Percentiles rank a stretch among this genome's conserved stretches.
Conservation (phyloP, 2,329 filamentous ascomycete genomes). For the Allantophomopsis cytisporea region DNA sequence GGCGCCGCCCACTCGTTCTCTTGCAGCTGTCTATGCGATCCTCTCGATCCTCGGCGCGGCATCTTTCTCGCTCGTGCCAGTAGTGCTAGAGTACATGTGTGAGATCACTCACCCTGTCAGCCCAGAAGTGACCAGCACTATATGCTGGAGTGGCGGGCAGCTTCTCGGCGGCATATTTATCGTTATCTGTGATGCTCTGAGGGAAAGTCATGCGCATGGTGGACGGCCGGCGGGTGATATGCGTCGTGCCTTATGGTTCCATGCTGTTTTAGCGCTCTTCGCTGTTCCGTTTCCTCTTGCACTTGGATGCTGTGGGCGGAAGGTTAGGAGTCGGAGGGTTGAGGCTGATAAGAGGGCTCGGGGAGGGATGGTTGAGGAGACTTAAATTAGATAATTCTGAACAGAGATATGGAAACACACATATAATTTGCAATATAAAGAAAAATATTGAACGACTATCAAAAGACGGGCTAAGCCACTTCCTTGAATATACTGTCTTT, state of each 20-base stretch:
- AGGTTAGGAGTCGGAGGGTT: conserved; percentile 35
- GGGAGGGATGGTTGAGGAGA: too few species aligned
- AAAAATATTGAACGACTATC: too few species aligned
- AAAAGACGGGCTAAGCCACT: too few species aligned
- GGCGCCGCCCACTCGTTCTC: conserved; percentile 44
- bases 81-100: conserved; percentile 75
- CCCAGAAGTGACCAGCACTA: conserved; percentile 71
- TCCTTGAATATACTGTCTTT: too few species aligned
- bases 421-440: too few species aligned
- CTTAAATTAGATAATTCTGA: too few species aligned
- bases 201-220: conserved; percentile 22
- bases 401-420: too few species aligned
- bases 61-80: conserved; percentile 68
- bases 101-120: conserved; percentile 79
- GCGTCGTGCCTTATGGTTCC: conserved; percentile 63
- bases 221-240: conserved; percentile 54
- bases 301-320: conserved; percentile 57
- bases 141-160: conserved; percentile 82
- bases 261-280: conserved; percentile 55
- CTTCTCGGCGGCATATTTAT: conserved; percentile 77
- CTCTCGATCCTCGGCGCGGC: conserved; percentile 66
- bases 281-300: conserved; percentile 54
- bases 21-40: conserved; percentile 62
- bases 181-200: conserved; percentile 65
- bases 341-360: conserved; percentile 13